Conservation (phyloP, 306 rosid species). For the Fragaria iinumae region DNA sequence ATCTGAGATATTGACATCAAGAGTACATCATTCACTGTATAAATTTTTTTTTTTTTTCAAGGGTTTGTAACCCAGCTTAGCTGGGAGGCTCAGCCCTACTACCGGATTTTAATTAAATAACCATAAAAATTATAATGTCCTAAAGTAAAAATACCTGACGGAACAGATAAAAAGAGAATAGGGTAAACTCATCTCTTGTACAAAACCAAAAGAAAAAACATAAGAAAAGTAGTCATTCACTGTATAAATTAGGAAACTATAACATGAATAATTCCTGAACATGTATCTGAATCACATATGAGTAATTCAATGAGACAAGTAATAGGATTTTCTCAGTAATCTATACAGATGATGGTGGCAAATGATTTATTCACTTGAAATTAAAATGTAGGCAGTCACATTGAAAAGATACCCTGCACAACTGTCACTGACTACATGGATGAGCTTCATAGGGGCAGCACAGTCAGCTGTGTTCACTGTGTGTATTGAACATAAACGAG, state of each 20-base stretch:
- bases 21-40: neutral
- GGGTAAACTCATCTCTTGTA: too few species aligned
- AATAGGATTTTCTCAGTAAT: neutral
- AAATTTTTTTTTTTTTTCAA: too few species aligned
- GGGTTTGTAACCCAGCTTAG: too few species aligned
- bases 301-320: neutral
- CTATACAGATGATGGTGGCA: neutral
- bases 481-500: conserved; percentile 40
- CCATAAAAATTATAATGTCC: too few species aligned
- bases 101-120: too few species aligned
- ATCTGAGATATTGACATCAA: neutral
- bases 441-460: conserved; percentile 67
- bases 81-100: too few species aligned
- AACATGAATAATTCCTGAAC: neutral
- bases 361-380: neutral
- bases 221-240: neutral
- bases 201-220: too few species aligned
- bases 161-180: too few species aligned
- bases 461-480: conserved; percentile 69
- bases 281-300: neutral
- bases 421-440: conserved; percentile 74
- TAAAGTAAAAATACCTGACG: too few species aligned
- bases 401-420: conserved; percentile 82
- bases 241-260: neutral
- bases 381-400: conserved; percentile 56